phyloP scores from a whole-genome alignment of 1,139 yeast genomes.

The Spencermartinsiella ligniputridi region DNA sequence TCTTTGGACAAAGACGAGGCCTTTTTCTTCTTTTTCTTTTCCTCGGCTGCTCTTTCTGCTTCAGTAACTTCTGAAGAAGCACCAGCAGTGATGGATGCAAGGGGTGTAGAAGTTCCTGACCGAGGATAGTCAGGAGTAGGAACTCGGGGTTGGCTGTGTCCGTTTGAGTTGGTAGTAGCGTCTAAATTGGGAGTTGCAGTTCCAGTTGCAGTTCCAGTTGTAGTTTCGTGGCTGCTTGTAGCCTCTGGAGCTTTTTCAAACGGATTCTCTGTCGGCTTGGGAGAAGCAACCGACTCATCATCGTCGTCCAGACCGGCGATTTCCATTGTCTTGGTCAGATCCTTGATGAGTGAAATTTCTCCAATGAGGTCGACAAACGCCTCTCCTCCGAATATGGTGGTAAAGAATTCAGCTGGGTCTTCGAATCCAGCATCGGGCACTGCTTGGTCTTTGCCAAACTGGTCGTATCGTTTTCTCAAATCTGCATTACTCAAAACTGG shows the following conservation, averaged over 20 bases:
- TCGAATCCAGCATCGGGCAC: constrained; percentile 81
- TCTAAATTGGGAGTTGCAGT: neutral
- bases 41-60: constrained; percentile 21
- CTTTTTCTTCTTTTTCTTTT: constrained; percentile 27
- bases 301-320: constrained; percentile 71
- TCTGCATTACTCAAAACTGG: constrained; percentile 74
- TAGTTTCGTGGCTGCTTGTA: constrained; percentile 1
- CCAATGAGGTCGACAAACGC: constrained; percentile 86
- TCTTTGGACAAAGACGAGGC: constrained; percentile 36
- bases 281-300: constrained; percentile 38
- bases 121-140: neutral
- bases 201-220: neutral
- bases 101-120: constrained; percentile 1
- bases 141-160: neutral
- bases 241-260: constrained; percentile 9
- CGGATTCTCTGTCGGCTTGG: constrained; percentile 7
- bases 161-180: neutral
- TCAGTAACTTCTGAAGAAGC: neutral
- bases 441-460: constrained; percentile 79
- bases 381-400: constrained; percentile 90
- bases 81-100: constrained; percentile 8
- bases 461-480: constrained; percentile 73
- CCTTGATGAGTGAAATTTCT: constrained; percentile 80
- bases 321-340: constrained; percentile 68
- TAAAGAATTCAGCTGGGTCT: constrained; percentile 83